Percentiles rank a stretch among this genome's conserved stretches.
phyloP scores from a whole-genome alignment of 176 grass and related monocot genomes.

The Themeda triandra region DNA sequence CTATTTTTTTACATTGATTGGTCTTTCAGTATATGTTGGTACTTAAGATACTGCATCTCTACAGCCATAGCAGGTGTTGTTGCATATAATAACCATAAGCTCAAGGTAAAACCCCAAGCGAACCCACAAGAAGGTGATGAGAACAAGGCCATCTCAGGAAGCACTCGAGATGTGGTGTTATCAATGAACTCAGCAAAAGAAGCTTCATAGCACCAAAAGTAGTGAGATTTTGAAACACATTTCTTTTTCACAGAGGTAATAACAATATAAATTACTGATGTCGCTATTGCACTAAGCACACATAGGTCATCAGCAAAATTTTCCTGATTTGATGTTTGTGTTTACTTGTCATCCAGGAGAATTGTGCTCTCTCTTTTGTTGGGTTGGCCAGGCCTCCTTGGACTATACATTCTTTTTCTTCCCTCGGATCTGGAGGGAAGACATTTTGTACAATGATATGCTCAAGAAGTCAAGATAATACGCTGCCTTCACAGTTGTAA shows the following conservation, averaged over 20 bases:
- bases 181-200: conserved; percentile 50
- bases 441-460: conserved; percentile 43
- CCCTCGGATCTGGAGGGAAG: background rate
- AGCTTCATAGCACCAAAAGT: conserved; percentile 27
- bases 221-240: background rate
- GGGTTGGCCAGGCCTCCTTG: conserved; percentile 25
- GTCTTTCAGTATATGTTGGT: background rate
- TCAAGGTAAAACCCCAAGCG: conserved; percentile 50
- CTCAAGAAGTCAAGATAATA: conserved; percentile 10
- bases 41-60: conserved; percentile 14
- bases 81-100: conserved; percentile 91
- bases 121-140: conserved; percentile 39
- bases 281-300: background rate
- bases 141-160: conserved; percentile 39
- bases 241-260: conserved; percentile 37
- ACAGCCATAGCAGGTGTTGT: conserved; percentile 95
- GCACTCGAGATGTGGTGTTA: conserved; percentile 38
- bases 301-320: background rate
- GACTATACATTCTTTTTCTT: conserved; percentile 32
- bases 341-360: conserved; percentile 38
- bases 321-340: conserved; percentile 28
- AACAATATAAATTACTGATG: background rate
- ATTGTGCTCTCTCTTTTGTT: conserved; percentile 25
- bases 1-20: conserved; percentile 13
- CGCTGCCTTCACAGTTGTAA: conserved; percentile 24